Base-by-base conservation (phyloP, 441 rosid species). In the Melastoma candidum region DNA sequence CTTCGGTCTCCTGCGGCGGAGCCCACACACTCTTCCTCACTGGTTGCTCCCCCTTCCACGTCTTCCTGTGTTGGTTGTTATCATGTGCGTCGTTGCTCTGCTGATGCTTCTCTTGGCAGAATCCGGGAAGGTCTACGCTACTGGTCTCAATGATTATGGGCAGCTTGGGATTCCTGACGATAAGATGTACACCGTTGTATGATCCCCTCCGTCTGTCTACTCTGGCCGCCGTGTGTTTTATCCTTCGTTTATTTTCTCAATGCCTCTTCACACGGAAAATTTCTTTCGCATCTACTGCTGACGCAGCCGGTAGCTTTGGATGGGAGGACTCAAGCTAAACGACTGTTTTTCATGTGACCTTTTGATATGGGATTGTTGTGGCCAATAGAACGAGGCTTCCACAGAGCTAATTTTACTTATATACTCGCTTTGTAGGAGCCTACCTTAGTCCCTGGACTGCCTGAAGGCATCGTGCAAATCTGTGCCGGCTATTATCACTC, bases 1-100 rank as follows among this genome's bases (percentile, higher is more conserved):
- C 64, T 45, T 73, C 92, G 66, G 61, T 88, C 24, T 75, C 98
- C 62, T 92, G 98, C 56, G 98, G 98, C 26, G 98, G 98, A 36
- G 96, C 98, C 60, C 98, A 92, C 67, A 82, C 98, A 29, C 88
- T 87, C 52, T 85, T 87, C 85, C 78, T 90, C 63, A 80, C 98
- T 51, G 96, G 97, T 87, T 57, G 46, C 14, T 12, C 64, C 46
- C 49, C 26, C 1, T n/a, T 9, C 22, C 22, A 17, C 22, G 22
- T 17, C 22, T 17, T 17, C 22, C 22, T 39, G 48, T 44, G 11
- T 53, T n/a, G 9, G 36, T 52, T 41, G 29, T 49, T 41, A 2
- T 5, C 29, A 4, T 11, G 13, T 32, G 26, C 36, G 12, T 36
- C 26, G 8, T 27, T 5, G 12, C 48, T 52, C 41, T 36, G 44